Evolutionary conservation across 495 filamentous ascomycete genomes (phyloP), one percentile per base, ranked within the genome.

Genomic region (Penicillium cosmopolitanum): DNA sequence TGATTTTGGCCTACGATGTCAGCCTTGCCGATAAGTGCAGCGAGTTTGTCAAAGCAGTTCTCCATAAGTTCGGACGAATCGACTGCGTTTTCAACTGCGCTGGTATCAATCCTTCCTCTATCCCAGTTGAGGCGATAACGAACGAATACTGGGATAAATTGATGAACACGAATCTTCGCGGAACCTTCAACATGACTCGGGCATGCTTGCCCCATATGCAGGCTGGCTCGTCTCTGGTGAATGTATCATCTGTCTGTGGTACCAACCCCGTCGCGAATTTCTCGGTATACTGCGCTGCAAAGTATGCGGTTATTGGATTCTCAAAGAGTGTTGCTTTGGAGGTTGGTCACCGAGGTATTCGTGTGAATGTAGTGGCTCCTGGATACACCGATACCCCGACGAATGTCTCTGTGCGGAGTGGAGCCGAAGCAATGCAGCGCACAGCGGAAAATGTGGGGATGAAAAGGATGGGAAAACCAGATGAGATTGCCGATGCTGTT

Each of bases 261-360:
- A 59, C 78, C 28, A 62, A 66, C 2, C 66, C 74, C 0, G 55
- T 59, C 10, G 60, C 70, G 6, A 74, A 76, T 8, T 76, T 78
- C 21, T 50, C 59, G 2, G 56, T 68, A 6, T 85, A 85, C 62
- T 82, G 78, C 56, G 74, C 80, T 0, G 80, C 75, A 40, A 84
- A 85, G 60, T 80, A 65, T 48, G 82, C 62, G 5, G 66, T 83
- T 2, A 76, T 82, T 23, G 81, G 80, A 3, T 79, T 85, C 46
- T 75, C 75, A 11, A 83, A 48, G 46, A 48, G 82, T 40, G 72
- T 84, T 69, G 81, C 80, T 33, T 54, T 80, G 58, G 82, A 84
- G 58, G 53, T 84, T 21, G 82, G 79, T 0, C 69, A 75, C 76
- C 13, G 46, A 10, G 46, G 46, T 25, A 73, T 84, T n/a, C 61